Evolutionary conservation across 169 alveolate species (phyloP).

Genomic region (Cytauxzoon felis): DNA sequence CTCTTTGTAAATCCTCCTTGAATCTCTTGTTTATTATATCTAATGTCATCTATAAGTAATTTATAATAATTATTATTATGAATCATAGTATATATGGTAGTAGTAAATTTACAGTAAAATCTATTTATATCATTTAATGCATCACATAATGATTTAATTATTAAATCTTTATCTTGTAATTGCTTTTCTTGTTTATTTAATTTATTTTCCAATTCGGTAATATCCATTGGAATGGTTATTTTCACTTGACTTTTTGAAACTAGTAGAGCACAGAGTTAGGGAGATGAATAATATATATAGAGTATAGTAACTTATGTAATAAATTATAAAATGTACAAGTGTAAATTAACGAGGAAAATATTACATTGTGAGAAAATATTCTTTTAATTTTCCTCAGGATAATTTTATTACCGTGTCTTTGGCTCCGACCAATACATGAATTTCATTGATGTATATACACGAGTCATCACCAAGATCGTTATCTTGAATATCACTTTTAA

Average conservation of each 20-base stretch:
- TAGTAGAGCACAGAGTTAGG: background rate
- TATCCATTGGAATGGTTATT: background rate
- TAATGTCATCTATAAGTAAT: no score
- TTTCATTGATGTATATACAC: conserved; percentile 34
- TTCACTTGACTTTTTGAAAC: background rate
- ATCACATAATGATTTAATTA: background rate
- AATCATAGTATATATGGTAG: no score
- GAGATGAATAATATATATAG: no score
- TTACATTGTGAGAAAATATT: background rate
- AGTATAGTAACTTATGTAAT: no score
- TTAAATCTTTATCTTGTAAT: background rate
- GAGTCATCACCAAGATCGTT: background rate
- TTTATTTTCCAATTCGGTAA: background rate
- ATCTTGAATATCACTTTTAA: background rate
- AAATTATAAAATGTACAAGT: no score
- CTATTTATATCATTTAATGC: background rate
- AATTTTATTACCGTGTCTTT: conserved; percentile 33
- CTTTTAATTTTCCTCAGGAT: background rate
- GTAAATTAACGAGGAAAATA: no score
- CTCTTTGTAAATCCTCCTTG: no score
- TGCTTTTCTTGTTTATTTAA: background rate
- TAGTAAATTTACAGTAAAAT: no score
- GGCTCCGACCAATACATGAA: conserved; percentile 37
- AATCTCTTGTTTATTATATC: no score
- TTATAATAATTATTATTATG: no score